Evolutionary conservation across 208 protist genomes (phyloP), one percentile per base, ranked within the genome.

Genomic region (Acanthamoeba triangularis): DNA sequence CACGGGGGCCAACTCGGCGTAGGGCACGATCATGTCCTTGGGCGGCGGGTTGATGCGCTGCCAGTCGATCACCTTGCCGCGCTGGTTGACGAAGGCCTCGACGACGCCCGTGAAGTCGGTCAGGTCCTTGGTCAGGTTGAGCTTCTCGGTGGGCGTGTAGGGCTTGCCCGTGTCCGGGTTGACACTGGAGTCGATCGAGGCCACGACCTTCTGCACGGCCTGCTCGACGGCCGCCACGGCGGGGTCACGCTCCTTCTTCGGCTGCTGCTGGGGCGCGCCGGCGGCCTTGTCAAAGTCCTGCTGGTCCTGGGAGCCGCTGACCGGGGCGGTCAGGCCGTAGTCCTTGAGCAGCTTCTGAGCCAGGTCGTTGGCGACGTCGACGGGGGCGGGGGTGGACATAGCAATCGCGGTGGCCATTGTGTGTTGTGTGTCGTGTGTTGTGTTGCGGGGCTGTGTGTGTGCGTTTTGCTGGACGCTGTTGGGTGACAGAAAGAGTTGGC

Each of bases 1-100:
- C 18, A 63, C 63, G 28, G 41, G 3, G 25, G n/a, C 28, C 1
- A 98, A 69, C 47, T 67, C 69, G 33, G 91, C 76, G 84, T 98
- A 97, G 10, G 90, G 95, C 1, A 95, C 25, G 44, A 96, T 69
- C 91, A 72, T 78, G n/a, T 90, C 82, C 49, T 96, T 49, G 3
- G 56, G 74, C 41, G 92, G 56, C 28, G 90, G 88, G 37, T 96
- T 74, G 49, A 98, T 97, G 61, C 95, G 96, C 2, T 96, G 76
- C 97, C 97, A 98, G n/a, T 98, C 90, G 56, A 98, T 97, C 18
- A 96, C 95, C n/a, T 96, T 78, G 65, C 90, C 92, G 76, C 94
- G 93, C 41, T 97, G 96, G 20, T 96, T 95, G 37, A 96, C 44
- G 72, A 95, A 98, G 41, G 94, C 78, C 0, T 44, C 54, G 52